These are phyloP conservation scores for Narthecium ossifragum DNA, from an alignment of 106 monocot genomes.

Conservation along the genomic window DNA sequence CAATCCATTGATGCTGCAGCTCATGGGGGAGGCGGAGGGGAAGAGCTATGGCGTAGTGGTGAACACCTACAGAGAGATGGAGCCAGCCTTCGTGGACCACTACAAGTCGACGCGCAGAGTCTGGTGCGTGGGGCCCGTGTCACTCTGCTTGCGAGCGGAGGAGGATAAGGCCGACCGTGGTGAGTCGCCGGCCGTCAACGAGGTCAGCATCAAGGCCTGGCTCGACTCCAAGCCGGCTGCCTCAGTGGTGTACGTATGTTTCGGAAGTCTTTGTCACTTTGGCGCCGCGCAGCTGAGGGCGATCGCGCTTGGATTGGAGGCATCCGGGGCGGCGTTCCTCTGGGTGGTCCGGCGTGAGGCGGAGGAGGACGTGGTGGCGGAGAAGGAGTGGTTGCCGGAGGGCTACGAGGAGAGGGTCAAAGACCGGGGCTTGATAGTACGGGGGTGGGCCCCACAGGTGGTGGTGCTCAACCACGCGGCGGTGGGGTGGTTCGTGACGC, in stretches of 20 bases:
- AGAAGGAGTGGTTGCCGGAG: neutral
- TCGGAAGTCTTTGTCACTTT: constrained; percentile 13
- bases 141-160: neutral
- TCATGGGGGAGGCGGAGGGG: neutral
- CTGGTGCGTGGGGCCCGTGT: constrained; percentile 28
- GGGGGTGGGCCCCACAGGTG: constrained; percentile 25
- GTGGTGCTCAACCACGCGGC: constrained; percentile 18
- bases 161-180: constrained; percentile 6
- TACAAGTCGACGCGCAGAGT: neutral
- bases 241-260: constrained; percentile 30
- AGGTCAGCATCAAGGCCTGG: constrained; percentile 4
- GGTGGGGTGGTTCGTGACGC: constrained; percentile 36
- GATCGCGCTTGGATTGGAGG: constrained; percentile 11
- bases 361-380: neutral
- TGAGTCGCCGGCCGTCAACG: neutral
- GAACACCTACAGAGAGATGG: constrained; percentile 26
- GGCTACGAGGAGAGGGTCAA: neutral
- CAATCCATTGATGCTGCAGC: neutral
- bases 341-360: constrained; percentile 3
- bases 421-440: constrained; percentile 7
- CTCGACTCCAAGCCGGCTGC: constrained; percentile 11
- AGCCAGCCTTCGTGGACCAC: constrained; percentile 9
- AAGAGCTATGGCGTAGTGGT: constrained; percentile 20
- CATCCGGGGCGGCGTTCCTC: constrained; percentile 5
- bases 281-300: constrained; percentile 7